Base-by-base conservation (phyloP, 495 filamentous ascomycete species). In the Lasiosphaeris hirsuta region DNA sequence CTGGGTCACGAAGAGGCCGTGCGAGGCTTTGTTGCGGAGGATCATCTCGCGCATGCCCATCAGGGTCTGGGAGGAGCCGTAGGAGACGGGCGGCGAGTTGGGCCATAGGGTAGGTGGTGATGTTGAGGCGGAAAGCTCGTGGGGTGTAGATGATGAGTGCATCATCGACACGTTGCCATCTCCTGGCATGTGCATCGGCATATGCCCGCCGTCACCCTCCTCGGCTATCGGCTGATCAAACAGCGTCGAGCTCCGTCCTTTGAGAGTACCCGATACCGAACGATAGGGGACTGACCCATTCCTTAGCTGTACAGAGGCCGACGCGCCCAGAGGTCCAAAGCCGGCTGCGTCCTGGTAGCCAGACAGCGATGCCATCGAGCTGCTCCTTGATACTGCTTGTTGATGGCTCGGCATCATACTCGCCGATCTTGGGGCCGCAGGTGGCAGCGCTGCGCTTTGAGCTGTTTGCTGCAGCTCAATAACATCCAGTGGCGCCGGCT, bases 381-480 rank as follows among this genome's bases (percentile, higher is more conserved):
- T 62, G 60, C 61, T 62, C 60, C 65, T 43, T 1, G 46, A 33
- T n/a, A 58, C 10, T 6, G 18, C 11, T 64, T 58, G 49, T 51
- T 54, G 41, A 43, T 65, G 43, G 50, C 64, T 67, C 11, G 74
- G 73, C 43, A 72, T 42, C 8, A 57, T 59, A 15, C 71, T 74
- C 23, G 64, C 42, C 13, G 73, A 67, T 52, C 72, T 70, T 10
- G 69, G 58, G 1, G 68, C 61, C 30, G 69, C 61, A 36, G 75
- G 69, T 5, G 72, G 65, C 30, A 75, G 74, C 35, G 70, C 51
- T 13, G 74, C 77, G 50, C 61, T 82, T 41, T 84, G 74, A 0
- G 87, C 73, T n/a, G 87, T 91, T 65, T 88, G 86, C 56, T 88
- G 82, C 17, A 92, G 78, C 58, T 85, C 81, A 6, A 81, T 71